Evolutionary conservation across 2,329 filamentous ascomycete genomes (phyloP).

Genomic region (Bisporella sp.): DNA sequence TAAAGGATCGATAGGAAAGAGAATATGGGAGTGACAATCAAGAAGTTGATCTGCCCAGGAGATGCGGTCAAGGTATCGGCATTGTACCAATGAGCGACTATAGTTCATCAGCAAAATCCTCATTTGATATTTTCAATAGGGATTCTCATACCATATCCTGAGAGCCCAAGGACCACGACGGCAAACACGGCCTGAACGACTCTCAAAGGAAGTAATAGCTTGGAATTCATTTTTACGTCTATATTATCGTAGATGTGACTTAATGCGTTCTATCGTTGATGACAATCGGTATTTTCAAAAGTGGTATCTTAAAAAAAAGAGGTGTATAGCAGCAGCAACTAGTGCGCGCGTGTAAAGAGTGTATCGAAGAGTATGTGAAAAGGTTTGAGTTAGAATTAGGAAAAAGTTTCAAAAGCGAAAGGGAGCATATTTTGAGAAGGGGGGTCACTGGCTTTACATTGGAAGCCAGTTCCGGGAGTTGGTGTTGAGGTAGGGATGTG

Average conservation of each 20-base stretch:
- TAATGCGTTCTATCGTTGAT: neutral
- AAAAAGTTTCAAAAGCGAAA: neutral
- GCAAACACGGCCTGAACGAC: constrained; percentile 38
- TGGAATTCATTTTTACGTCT: constrained; percentile 33
- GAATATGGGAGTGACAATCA: constrained; percentile 47
- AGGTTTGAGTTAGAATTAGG: neutral
- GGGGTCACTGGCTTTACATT: neutral
- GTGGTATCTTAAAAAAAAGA: neutral
- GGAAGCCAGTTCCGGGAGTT: neutral
- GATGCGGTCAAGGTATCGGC: constrained; percentile 44
- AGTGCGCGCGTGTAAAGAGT: neutral
- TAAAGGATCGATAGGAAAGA: constrained; percentile 48
- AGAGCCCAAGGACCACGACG: constrained; percentile 40
- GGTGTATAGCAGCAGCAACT: neutral
- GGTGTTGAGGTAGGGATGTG: neutral
- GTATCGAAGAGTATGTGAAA: neutral
- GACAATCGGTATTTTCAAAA: neutral
- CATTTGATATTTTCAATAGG: neutral
- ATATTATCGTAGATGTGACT: neutral
- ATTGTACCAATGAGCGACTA: constrained; percentile 56
- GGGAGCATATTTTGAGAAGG: neutral
- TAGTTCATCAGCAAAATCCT: neutral
- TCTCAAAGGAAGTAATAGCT: constrained; percentile 36
- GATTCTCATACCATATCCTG: constrained; percentile 38
- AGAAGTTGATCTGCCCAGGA: constrained; percentile 51